These are phyloP conservation scores for Aspergillus sp. DNA, from an alignment of 2,329 filamentous ascomycete species.

Conservation along the genomic window DNA sequence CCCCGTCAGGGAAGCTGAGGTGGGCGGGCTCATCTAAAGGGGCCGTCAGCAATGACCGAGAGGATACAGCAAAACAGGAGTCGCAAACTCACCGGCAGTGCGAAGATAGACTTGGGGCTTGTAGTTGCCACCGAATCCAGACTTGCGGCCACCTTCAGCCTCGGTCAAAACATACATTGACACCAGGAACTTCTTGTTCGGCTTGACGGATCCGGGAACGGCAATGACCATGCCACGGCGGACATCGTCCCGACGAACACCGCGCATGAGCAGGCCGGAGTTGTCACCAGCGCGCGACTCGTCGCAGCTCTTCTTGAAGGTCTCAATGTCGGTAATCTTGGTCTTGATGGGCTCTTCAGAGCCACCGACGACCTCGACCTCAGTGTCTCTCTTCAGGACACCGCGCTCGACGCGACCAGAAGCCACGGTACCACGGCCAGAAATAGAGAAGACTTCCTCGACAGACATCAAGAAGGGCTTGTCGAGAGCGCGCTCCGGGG, in stretches of 20 bases:
- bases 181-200: slow-evolving; percentile 82
- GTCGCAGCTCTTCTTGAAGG: slow-evolving; percentile 99
- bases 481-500: slow-evolving; percentile 83
- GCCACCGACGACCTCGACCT: slow-evolving; percentile 92
- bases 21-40: slow-evolving; percentile 55
- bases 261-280: slow-evolving; percentile 91
- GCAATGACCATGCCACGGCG: slow-evolving; percentile 89
- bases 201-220: slow-evolving; percentile 72
- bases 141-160: slow-evolving; percentile 96
- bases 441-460: slow-evolving; percentile 84
- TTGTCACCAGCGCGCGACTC: slow-evolving; percentile 95
- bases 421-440: slow-evolving; percentile 90
- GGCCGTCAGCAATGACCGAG: not conserved
- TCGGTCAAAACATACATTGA: slow-evolving; percentile 97
- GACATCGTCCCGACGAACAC: slow-evolving; percentile 91
- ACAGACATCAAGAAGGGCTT: slow-evolving; percentile 99
- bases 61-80: not conserved
- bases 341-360: slow-evolving; percentile 77
- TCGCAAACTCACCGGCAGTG: slow-evolving; percentile 63
- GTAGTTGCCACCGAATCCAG: slow-evolving; percentile 93
- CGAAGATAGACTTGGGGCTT: slow-evolving; percentile 92
- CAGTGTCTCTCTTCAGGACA: slow-evolving; percentile 81
- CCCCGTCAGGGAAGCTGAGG: slow-evolving; percentile 78
- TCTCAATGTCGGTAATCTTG: slow-evolving; percentile 99
- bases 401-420: slow-evolving; percentile 97